Base-by-base conservation (phyloP, 148 eudicot genomes). In the Talinum fruticosum region DNA sequence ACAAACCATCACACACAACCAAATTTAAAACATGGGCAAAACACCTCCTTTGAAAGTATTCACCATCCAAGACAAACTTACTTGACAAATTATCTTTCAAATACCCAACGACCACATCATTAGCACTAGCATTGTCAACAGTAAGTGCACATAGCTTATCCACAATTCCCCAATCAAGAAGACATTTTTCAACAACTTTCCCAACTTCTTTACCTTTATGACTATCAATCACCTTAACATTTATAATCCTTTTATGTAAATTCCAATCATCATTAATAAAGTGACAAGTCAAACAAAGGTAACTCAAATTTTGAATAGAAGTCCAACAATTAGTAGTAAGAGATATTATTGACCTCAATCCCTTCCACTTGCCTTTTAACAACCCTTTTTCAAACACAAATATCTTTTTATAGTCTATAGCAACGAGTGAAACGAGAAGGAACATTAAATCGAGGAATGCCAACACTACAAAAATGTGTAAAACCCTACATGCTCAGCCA, bases 201-300 rank as follows among this genome's bases (percentile, higher is more conserved):
- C 4, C 45, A 8, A 41, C 45, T 41, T 41, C 45, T 41, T 41
- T 41, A 41, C 5, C 45, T 41, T 41, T 41, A 41, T 41, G 45
- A 41, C 3, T 41, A 41, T 41, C 45, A 41, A 2, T 41, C 10
- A 41, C 8, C 45, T 41, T 41, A 41, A 41, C 6, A 12, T 41
- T 41, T 41, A 41, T 8, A 41, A 41, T 41, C 1, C 66, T 73
- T 34, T 73, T 54, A 1, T 72, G 38, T 14, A 72, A 49, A 6
- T 72, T 72, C 38, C 75, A 72, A 16, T 72, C 30, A 72, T 72
- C 75, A 49, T 49, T 36, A 49, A 49, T 30, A 10, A 72, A 72
- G 30, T 72, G 62, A 18, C 62, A 35, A 49, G 75, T 72, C 75
- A 72, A 45, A 72, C 62, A 28, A 26, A 72, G 35, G 18, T 72